Conservation (phyloP, 805 yeast genomes). For the Wickerhamomyces chaumierensis region DNA sequence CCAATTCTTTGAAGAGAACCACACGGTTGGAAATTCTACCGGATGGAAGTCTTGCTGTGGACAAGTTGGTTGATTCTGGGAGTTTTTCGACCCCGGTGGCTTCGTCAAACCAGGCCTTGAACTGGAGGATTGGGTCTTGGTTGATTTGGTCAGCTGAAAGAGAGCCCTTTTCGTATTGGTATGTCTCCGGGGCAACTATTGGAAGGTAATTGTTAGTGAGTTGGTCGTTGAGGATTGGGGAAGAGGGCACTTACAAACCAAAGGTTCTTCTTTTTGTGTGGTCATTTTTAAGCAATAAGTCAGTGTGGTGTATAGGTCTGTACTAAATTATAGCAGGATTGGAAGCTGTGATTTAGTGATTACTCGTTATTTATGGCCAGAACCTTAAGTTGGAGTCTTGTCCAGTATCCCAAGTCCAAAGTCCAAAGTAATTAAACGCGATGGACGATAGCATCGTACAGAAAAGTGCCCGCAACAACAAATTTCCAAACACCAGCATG, state of each 20-base stretch:
- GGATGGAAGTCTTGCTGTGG: constrained; percentile 79
- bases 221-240: too few species aligned
- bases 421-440: too few species aligned
- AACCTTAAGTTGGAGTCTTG: too few species aligned
- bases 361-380: too few species aligned
- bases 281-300: not conserved
- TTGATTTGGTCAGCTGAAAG: constrained; percentile 43
- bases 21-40: constrained; percentile 85
- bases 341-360: too few species aligned
- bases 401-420: too few species aligned
- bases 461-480: too few species aligned
- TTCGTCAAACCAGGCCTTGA: constrained; percentile 75
- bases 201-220: too few species aligned
- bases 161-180: constrained; percentile 68
- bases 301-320: too few species aligned
- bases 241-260: constrained; percentile 14
- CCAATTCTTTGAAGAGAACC: constrained; percentile 84
- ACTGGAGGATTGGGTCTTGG: constrained; percentile 62
- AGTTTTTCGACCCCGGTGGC: constrained; percentile 52
- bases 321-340: too few species aligned
- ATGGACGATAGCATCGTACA: too few species aligned
- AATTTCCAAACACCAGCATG: too few species aligned
- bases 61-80: constrained; percentile 79
- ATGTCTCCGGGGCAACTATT: constrained; percentile 72
- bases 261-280: constrained; percentile 10